Evolutionary conservation across 495 filamentous ascomycete genomes (phyloP).

Genomic region (Penicillium longicatenatum): DNA sequence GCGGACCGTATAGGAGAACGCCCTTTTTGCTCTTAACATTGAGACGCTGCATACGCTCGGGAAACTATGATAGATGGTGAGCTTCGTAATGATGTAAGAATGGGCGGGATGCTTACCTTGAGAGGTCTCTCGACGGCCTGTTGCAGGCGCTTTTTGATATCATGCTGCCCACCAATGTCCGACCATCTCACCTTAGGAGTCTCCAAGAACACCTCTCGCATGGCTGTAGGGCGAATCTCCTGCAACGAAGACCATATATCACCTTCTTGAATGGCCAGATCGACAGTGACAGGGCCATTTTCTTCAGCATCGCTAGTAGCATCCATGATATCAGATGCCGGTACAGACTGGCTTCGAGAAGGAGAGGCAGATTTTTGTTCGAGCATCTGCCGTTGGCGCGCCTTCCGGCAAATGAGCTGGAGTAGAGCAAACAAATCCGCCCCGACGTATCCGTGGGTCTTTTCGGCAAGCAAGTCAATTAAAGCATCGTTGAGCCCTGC

Average conservation of each 20-base stretch:
- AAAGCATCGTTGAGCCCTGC: constrained; percentile 33
- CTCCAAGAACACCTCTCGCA: constrained; percentile 88
- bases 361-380: constrained; percentile 6
- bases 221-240: constrained; percentile 73
- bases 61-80: constrained; percentile 44
- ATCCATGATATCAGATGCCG: neutral
- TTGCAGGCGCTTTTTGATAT: constrained; percentile 71
- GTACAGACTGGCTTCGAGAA: neutral
- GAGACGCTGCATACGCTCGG: constrained; percentile 59
- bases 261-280: constrained; percentile 38
- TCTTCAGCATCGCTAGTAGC: constrained; percentile 5
- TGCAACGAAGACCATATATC: constrained; percentile 60
- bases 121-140: constrained; percentile 67
- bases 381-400: constrained; percentile 35
- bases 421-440: constrained; percentile 59
- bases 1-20: constrained; percentile 89
- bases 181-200: constrained; percentile 84
- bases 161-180: constrained; percentile 87
- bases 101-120: constrained; percentile 46
- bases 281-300: constrained; percentile 11
- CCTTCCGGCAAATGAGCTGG: constrained; percentile 48
- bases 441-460: constrained; percentile 71
- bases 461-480: constrained; percentile 52
- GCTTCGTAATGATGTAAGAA: neutral
- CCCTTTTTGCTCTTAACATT: constrained; percentile 74